These are phyloP conservation scores for Paraglomus brasilianum DNA, from an alignment of 192 early-diverging fungal genomes.

Conservation along the genomic window DNA sequence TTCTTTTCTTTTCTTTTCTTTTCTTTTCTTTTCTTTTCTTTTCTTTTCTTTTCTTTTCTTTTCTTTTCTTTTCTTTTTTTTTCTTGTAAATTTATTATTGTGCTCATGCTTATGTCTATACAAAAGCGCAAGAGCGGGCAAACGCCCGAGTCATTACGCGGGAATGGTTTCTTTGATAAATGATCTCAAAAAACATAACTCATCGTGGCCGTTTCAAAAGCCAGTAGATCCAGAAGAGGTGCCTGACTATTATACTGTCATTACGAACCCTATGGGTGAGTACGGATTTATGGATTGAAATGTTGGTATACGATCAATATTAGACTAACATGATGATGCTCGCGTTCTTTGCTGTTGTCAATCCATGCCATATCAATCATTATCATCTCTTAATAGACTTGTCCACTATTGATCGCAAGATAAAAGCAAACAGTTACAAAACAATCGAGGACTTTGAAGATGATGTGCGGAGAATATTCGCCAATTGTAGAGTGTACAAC, in stretches of 20 bases:
- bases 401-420: conserved; percentile 75
- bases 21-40: too few species aligned
- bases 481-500: conserved; percentile 91
- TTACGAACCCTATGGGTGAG: conserved; percentile 88
- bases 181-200: conserved; percentile 73
- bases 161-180: conserved; percentile 69
- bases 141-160: conserved; percentile 44
- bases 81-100: too few species aligned
- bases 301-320: too few species aligned
- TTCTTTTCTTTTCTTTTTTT: too few species aligned
- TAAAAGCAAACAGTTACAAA: conserved; percentile 81
- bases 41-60: too few species aligned
- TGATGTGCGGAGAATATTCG: conserved; percentile 90
- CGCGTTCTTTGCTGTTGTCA: too few species aligned
- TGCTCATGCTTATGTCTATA: too few species aligned
- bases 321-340: too few species aligned
- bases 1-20: too few species aligned
- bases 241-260: conserved; percentile 90
- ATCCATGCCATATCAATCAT: too few species aligned
- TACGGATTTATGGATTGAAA: too few species aligned
- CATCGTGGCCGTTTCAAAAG: conserved; percentile 90
- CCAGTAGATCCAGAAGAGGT: conserved; percentile 87
- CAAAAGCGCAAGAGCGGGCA: conserved; percentile 32
- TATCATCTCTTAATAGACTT: conserved; percentile 44
- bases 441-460: conserved; percentile 76